phyloP scores from a whole-genome alignment of 2,329 filamentous ascomycete species.

The Zymoseptoria brevis region DNA sequence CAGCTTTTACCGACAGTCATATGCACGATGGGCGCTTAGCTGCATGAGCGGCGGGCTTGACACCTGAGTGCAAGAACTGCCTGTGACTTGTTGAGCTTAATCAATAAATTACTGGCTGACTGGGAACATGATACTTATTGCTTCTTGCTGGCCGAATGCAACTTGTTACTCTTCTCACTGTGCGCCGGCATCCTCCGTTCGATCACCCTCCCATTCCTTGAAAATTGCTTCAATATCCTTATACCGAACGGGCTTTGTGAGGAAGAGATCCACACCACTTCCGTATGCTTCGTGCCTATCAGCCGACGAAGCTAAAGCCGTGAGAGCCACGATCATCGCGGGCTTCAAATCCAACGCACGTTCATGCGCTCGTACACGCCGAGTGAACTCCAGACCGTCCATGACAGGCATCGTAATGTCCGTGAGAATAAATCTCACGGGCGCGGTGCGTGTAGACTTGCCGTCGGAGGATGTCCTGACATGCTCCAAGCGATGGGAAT shows the following conservation, averaged over 20 bases:
- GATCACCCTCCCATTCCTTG: not conserved
- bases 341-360: conserved; percentile 5
- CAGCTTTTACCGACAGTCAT: not conserved
- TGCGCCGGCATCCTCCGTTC: not conserved
- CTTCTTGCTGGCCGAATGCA: too few species aligned
- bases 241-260: conserved; percentile 22
- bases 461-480: not conserved
- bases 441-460: not conserved
- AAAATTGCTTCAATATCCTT: conserved; percentile 1
- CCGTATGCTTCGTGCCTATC: conserved; percentile 23
- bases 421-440: conserved; percentile 39
- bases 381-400: conserved; percentile 27
- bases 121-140: not conserved
- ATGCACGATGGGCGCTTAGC: not conserved
- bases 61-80: too few species aligned
- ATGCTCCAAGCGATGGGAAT: not conserved
- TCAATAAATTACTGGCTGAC: too few species aligned
- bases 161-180: not conserved
- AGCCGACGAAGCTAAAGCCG: conserved; percentile 19
- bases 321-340: conserved; percentile 23
- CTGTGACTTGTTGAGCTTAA: too few species aligned
- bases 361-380: conserved; percentile 25
- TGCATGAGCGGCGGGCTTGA: not conserved
- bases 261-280: conserved; percentile 24
- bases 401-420: conserved; percentile 34